Base-by-base conservation (phyloP, 306 rosid genomes). In the Amphicarpaea edgeworthii region DNA sequence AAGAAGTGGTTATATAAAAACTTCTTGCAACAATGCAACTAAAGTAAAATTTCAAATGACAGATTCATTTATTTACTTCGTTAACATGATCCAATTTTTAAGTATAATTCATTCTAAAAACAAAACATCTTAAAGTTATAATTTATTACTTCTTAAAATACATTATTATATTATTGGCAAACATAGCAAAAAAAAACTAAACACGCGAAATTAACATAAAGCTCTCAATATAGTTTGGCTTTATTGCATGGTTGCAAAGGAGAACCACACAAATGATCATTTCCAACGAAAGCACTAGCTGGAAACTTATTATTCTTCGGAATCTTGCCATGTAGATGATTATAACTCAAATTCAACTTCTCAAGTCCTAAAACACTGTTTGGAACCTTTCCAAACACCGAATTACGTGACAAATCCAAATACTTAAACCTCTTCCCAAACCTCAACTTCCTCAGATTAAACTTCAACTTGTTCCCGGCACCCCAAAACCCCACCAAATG, bases 241-340 rank as follows among this genome's bases (percentile, higher is more conserved):
- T 20, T 38, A 67, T 88, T 91, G 80, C 98, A 93, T 0, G 87
- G 81, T 12, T 70, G 72, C 73, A 94, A 70, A 17, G 98, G 98
- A 69, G 89, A 8, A 51, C 98, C 96, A 19, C 98, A 94, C 30
- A 94, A 82, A 70, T 97, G 86, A 70, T 88, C 96, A 55, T 94
- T 94, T 16, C 94, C 96, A 5, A 70, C 28, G 65, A 91, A 91
- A 4, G 93, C 86, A 68, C 77, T 82, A 12, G 85, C 93, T 1
- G 91, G 78, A 3, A 88, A 90, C 80, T 86, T 88, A 3, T 86
- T 88, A 3, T 79, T 88, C 15, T 67, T 78, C 1, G 98, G 97
- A 80, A 94, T 32, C 40, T 79, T 66, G 12, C 97, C 98, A 16
- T 90, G 90, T 61, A 94, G 84, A 76, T 79, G 96, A 28, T 94